These are phyloP conservation scores for Trichosporon coremiiforme DNA, from an alignment of 1,284 basidiomycete species.

Conservation along the genomic window DNA sequence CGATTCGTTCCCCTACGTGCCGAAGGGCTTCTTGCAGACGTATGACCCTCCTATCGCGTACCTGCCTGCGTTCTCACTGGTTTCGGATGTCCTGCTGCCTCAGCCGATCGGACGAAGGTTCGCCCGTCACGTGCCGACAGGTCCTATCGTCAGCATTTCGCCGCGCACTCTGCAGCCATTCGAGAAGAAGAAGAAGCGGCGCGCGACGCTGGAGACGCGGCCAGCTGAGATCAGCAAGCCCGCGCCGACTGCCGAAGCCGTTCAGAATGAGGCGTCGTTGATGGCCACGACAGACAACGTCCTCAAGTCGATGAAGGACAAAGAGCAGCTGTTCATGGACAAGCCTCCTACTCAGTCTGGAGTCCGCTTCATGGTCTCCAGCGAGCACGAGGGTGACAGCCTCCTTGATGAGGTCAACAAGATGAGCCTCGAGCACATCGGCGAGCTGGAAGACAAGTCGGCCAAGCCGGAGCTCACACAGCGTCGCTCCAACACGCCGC, in stretches of 20 bases:
- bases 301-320: conserved; percentile 17
- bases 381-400: conserved; percentile 55
- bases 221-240: not conserved
- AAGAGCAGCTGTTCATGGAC: conserved; percentile 18
- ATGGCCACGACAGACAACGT: conserved; percentile 8
- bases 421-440: conserved; percentile 54
- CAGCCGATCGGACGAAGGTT: conserved; percentile 42
- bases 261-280: conserved; percentile 2
- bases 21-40: conserved; percentile 69
- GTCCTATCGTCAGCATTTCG: conserved; percentile 47
- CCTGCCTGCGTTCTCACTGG: conserved; percentile 62
- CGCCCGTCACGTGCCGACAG: conserved; percentile 33
- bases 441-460: conserved; percentile 41
- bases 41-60: conserved; percentile 74
- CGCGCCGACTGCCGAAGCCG: not conserved
- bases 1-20: conserved; percentile 39
- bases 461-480: conserved; percentile 38
- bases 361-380: conserved; percentile 54
- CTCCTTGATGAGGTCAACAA: conserved; percentile 56
- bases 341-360: conserved; percentile 19
- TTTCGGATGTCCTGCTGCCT: conserved; percentile 69
- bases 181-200: conserved; percentile 45
- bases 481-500: conserved; percentile 20
- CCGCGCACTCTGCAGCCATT: conserved; percentile 40
- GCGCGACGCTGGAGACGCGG: not conserved